Conservation (phyloP, 257 asterid species). For the Gentiana dahurica region DNA sequence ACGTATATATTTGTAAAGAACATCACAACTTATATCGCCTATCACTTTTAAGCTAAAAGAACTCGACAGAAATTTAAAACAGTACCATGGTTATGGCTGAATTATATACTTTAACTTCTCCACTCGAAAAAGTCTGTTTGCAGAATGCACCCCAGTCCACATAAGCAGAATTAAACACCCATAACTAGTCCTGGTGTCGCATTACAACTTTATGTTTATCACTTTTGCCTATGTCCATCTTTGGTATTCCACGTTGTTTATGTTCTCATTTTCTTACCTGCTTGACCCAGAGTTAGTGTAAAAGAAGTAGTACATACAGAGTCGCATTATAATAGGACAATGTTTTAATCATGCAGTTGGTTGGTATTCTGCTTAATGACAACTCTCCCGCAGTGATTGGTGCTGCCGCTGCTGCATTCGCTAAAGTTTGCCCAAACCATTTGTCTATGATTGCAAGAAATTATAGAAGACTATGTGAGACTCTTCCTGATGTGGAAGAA, state of each 20-base stretch:
- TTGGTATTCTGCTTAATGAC: constrained; percentile 78
- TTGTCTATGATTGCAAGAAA: constrained; percentile 69
- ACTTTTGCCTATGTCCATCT: background rate
- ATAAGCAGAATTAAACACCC: too few species aligned
- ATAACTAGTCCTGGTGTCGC: too few species aligned
- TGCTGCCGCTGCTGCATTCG: constrained; percentile 95
- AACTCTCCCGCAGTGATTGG: constrained; percentile 94
- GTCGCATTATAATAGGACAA: constrained; percentile 1
- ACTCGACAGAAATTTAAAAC: background rate
- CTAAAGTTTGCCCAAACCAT: constrained; percentile 82
- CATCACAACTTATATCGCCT: background rate
- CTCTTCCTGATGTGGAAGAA: constrained; percentile 95
- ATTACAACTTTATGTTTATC: background rate
- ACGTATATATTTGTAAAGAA: background rate
- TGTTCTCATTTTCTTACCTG: background rate
- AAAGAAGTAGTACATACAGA: background rate
- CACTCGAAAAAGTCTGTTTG: too few species aligned
- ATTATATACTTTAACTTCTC: too few species aligned
- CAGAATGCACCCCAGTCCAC: too few species aligned
- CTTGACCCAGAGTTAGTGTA: background rate
- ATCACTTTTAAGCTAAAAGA: constrained; percentile 8
- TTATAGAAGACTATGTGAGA: constrained; percentile 77
- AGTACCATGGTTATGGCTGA: too few species aligned
- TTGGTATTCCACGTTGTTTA: background rate
- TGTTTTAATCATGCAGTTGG: constrained; percentile 42